These are phyloP conservation scores for Talaromyces sp. DNA, from an alignment of 2,329 filamentous ascomycete species.

Conservation along the genomic window DNA sequence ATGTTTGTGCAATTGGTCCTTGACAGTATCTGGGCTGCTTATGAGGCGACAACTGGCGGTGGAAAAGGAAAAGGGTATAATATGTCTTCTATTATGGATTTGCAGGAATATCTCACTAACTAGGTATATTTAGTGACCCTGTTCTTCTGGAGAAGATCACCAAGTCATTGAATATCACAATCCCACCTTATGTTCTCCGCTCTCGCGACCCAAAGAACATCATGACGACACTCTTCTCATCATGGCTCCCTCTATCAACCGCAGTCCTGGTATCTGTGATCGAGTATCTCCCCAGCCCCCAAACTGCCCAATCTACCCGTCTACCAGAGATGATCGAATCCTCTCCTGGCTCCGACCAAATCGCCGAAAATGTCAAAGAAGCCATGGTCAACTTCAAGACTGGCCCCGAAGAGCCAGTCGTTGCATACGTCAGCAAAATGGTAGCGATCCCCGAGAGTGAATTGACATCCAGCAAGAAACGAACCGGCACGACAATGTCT, in stretches of 20 bases:
- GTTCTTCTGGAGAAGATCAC: conserved; percentile 88
- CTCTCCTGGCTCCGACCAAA: conserved; percentile 74
- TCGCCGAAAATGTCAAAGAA: conserved; percentile 70
- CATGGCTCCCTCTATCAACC: conserved; percentile 91
- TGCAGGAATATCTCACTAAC: conserved; percentile 19
- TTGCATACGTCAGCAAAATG: conserved; percentile 98
- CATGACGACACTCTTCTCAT: conserved; percentile 81
- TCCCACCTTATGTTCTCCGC: conserved; percentile 80
- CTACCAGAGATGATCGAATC: conserved; percentile 77
- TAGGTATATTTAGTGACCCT: conserved; percentile 63
- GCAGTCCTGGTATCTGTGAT: conserved; percentile 91
- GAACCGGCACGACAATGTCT: conserved; percentile 70
- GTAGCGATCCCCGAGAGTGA: conserved; percentile 93
- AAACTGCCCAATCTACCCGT: conserved; percentile 74
- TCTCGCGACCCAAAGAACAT: conserved; percentile 82
- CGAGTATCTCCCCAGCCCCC: conserved; percentile 86
- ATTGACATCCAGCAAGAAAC: conserved; percentile 76
- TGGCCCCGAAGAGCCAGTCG: conserved; percentile 71
- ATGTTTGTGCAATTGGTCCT: conserved; percentile 97
- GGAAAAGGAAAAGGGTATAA: conserved; percentile 77
- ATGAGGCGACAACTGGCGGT: conserved; percentile 83
- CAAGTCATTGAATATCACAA: conserved; percentile 81
- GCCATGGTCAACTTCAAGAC: conserved; percentile 82
- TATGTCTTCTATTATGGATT: conserved; percentile 3
- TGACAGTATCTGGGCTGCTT: conserved; percentile 94